Evolutionary conservation across 2,329 filamentous ascomycete genomes (phyloP).

Genomic region (Thelonectria blattea): DNA sequence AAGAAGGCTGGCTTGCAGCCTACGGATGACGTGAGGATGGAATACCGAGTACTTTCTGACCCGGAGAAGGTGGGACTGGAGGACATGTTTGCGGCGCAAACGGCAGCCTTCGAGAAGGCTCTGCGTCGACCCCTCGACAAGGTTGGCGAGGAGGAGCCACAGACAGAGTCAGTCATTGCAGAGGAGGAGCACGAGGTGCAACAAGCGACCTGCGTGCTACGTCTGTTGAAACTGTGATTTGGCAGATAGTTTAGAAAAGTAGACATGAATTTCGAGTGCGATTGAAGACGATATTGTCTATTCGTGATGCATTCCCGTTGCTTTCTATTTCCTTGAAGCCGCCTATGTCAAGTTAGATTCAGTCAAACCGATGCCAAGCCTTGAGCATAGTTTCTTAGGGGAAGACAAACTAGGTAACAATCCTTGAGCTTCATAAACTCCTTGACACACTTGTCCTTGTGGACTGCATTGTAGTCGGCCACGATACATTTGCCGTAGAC

Average conservation of each 20-base stretch:
- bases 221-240: slow-evolving; percentile 73
- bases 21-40: slow-evolving; percentile 95
- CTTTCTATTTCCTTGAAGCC: slow-evolving; percentile 37
- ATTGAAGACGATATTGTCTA: slow-evolving; percentile 22
- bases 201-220: slow-evolving; percentile 79
- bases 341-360: slow-evolving; percentile 24
- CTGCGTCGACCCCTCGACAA: slow-evolving; percentile 76
- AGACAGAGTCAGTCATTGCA: slow-evolving; percentile 61
- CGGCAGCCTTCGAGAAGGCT: slow-evolving; percentile 74
- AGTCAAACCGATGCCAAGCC: slow-evolving; percentile 6
- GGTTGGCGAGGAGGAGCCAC: slow-evolving; percentile 29
- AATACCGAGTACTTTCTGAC: slow-evolving; percentile 82
- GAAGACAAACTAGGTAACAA: slow-evolving; percentile 77
- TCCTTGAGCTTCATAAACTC: slow-evolving; percentile 88
- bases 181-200: slow-evolving; percentile 88
- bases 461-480: slow-evolving; percentile 85
- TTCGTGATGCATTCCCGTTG: slow-evolving; percentile 2
- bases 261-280: slow-evolving; percentile 13
- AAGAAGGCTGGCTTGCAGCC: slow-evolving; percentile 92
- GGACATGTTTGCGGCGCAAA: slow-evolving; percentile 72
- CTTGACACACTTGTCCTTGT: slow-evolving; percentile 86
- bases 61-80: slow-evolving; percentile 77
- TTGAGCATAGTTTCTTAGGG: not conserved
- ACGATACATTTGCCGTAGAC: slow-evolving; percentile 91
- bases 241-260: slow-evolving; percentile 16